Evolutionary conservation across 2,329 filamentous ascomycete species (phyloP).

Genomic region (Tympanopsis confertula): DNA sequence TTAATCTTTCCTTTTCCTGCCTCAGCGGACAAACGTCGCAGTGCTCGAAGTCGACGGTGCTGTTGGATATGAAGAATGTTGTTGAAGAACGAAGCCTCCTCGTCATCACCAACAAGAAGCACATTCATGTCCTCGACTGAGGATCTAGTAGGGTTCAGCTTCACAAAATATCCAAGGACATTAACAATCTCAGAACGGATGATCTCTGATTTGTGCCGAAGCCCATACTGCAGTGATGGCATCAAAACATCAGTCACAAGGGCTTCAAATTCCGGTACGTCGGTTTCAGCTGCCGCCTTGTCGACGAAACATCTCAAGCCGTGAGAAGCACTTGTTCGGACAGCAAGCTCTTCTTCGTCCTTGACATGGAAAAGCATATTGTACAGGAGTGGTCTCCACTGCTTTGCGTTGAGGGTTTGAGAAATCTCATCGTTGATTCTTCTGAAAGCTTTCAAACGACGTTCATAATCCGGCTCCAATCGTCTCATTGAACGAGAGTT

Average conservation of each 20-base stretch:
- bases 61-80: slow-evolving; percentile 62
- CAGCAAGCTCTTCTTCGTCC: slow-evolving; percentile 57
- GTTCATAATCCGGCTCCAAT: slow-evolving; percentile 58
- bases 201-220: slow-evolving; percentile 47
- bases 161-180: slow-evolving; percentile 46
- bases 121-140: slow-evolving; percentile 42
- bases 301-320: slow-evolving; percentile 53
- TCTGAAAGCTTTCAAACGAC: slow-evolving; percentile 50
- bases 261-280: slow-evolving; percentile 25
- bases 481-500: slow-evolving; percentile 48
- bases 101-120: slow-evolving; percentile 46
- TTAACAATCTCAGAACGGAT: slow-evolving; percentile 48
- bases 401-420: slow-evolving; percentile 33
- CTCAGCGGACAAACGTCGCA: slow-evolving; percentile 47
- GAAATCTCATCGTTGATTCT: slow-evolving; percentile 40
- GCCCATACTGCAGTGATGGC: slow-evolving; percentile 42
- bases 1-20: slow-evolving; percentile 38
- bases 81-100: slow-evolving; percentile 58
- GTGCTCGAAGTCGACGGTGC: slow-evolving; percentile 20
- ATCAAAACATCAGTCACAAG: slow-evolving; percentile 26
- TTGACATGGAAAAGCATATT: slow-evolving; percentile 61
- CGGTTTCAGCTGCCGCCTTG: slow-evolving; percentile 45
- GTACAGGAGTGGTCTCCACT: slow-evolving; percentile 60
- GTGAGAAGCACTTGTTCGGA: slow-evolving; percentile 50
- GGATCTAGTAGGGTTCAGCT: slow-evolving; percentile 35